These are phyloP conservation scores for Pichia paraexigua DNA, from an alignment of 805 yeast species.

Conservation along the genomic window DNA sequence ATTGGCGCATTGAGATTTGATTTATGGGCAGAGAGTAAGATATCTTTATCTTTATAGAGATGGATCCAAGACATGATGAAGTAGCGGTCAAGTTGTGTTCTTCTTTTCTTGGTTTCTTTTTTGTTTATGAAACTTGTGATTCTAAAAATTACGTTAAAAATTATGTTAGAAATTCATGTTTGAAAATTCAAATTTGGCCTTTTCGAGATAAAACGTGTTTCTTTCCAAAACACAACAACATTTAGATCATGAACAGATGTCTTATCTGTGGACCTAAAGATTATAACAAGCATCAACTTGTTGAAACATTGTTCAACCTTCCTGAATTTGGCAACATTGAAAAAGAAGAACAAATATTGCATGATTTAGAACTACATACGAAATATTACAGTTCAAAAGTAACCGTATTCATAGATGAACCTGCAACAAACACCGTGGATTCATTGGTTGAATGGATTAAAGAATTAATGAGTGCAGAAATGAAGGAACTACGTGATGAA, in stretches of 20 bases:
- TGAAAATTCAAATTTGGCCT: not conserved
- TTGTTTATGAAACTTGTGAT: no score
- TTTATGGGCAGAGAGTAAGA: not conserved
- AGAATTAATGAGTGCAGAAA: slow-evolving; percentile 33
- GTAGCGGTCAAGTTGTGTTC: no score
- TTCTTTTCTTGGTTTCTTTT: no score
- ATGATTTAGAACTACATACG: slow-evolving; percentile 17
- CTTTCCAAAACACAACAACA: not conserved
- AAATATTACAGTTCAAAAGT: slow-evolving; percentile 24
- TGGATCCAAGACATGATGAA: not conserved
- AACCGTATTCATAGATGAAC: slow-evolving; percentile 25
- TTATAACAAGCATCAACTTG: not conserved
- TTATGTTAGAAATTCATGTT: not conserved
- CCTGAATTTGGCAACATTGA: not conserved
- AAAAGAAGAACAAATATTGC: slow-evolving; percentile 22
- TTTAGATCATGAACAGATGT: slow-evolving; percentile 1
- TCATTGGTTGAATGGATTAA: slow-evolving; percentile 26
- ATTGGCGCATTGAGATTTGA: not conserved
- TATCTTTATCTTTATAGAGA: not conserved
- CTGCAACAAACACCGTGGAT: slow-evolving; percentile 23
- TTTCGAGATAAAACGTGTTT: not conserved
- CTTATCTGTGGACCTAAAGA: not conserved
- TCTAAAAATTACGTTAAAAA: no score
- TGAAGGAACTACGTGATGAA: slow-evolving; percentile 36
- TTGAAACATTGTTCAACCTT: not conserved